Evolutionary conservation across 306 rosid species (phyloP), one percentile per base, ranked within the genome.

Genomic region (Citrullus colocynthis): DNA sequence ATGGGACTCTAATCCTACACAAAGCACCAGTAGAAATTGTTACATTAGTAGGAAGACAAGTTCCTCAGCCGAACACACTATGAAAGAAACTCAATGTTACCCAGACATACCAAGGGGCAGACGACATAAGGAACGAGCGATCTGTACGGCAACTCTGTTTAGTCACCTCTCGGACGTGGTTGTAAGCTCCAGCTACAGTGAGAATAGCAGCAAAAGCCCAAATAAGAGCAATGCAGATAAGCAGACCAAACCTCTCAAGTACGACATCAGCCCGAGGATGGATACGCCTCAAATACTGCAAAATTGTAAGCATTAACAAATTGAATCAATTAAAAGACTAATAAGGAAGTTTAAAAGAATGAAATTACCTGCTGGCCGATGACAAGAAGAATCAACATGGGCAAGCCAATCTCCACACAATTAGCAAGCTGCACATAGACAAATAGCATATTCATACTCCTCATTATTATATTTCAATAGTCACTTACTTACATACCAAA

Each of bases 121-220:
- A 75, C 45, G 93, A 76, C 56, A 93, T 4, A 44, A 93, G 98
- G 64, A 34, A 81, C 0, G 98, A 82, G 60, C 89, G 95, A 83
- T 93, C 98, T 17, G 89, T 89, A 58, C 98, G 95, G 78, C 98
- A 93, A 73, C 91, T 93, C 30, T 3, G 21, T 81, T 87, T 88
- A 17, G 98, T 91, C 77, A 69, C 76, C 74, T n/a, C 28, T 79
- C 83, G 84, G 62, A 82, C 86, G 78, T 69, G 82, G 58, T 91
- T 88, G 82, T 91, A 91, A 45, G 98, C 97, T 71, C 98, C 98
- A 62, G 97, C 90, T 10, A 78, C 93, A 0, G 97, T 93, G 74
- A 93, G 98, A 78, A 91, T 82, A 78, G 93, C 98, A 17, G 98
- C 98, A 74, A 93, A 93, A 67, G 89, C 88, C 98, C 98, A 93